phyloP scores from a whole-genome alignment of 2,329 filamentous ascomycete genomes.

The Scortechinia acanthostroma region DNA sequence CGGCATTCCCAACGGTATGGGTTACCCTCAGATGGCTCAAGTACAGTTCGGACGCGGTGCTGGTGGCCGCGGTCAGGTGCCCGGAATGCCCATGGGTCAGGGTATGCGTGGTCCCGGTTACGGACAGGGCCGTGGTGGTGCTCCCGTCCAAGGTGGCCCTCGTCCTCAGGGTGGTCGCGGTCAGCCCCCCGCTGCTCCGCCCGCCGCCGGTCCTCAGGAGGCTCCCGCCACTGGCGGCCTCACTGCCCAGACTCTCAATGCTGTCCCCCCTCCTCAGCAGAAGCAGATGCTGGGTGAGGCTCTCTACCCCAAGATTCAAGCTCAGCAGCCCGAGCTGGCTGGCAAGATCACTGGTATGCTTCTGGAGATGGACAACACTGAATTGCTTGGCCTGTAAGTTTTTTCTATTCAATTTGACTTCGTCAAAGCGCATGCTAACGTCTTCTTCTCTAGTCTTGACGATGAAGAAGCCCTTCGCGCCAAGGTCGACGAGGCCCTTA shows the following conservation, averaged over 20 bases:
- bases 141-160: conserved; percentile 27
- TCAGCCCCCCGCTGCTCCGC: conserved; percentile 19
- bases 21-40: conserved; percentile 63
- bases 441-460: conserved; percentile 59
- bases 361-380: conserved; percentile 94
- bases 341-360: conserved; percentile 99
- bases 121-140: conserved; percentile 30
- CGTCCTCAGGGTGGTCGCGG: conserved; percentile 30
- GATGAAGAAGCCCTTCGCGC: conserved; percentile 81
- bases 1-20: conserved; percentile 60
- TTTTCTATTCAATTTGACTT: conserved; percentile 3
- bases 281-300: conserved; percentile 98
- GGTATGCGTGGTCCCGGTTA: conserved; percentile 31
- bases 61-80: conserved; percentile 44
- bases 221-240: conserved; percentile 39
- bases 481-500: conserved; percentile 96
- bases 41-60: conserved; percentile 61
- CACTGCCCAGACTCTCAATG: conserved; percentile 37
- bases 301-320: conserved; percentile 96
- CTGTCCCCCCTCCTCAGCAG: conserved; percentile 64
- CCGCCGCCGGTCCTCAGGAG: conserved; percentile 23
- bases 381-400: conserved; percentile 91
- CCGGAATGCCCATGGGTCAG: conserved; percentile 43
- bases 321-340: conserved; percentile 87
- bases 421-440: conserved; percentile 6